These are phyloP conservation scores for Posidonia oceanica DNA, from an alignment of 116 monocot genomes.

Conservation along the genomic window DNA sequence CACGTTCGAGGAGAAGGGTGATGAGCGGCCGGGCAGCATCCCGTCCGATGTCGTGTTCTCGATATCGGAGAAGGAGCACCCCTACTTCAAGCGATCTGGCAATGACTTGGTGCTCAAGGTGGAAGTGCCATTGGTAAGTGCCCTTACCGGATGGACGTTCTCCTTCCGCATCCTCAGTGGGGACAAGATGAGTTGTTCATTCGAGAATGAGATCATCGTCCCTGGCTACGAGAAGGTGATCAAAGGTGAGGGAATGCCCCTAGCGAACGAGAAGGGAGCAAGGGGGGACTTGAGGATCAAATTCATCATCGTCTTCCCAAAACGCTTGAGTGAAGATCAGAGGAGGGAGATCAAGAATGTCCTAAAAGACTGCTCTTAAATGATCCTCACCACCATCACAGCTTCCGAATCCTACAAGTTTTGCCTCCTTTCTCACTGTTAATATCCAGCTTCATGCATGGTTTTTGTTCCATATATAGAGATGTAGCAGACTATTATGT, in stretches of 20 bases:
- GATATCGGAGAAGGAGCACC: slow-evolving; percentile 74
- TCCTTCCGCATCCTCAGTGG: slow-evolving; percentile 54
- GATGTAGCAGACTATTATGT: not conserved
- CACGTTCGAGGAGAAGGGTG: slow-evolving; percentile 69
- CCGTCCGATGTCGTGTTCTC: slow-evolving; percentile 54
- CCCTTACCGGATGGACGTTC: slow-evolving; percentile 73
- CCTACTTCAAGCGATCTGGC: slow-evolving; percentile 51
- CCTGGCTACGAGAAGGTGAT: slow-evolving; percentile 84
- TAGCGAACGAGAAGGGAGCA: slow-evolving; percentile 33
- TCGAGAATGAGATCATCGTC: slow-evolving; percentile 60
- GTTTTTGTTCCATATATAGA: too few relatives aligned
- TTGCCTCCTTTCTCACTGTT: slow-evolving; percentile 1
- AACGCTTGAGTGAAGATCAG: slow-evolving; percentile 39
- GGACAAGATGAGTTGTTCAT: slow-evolving; percentile 50
- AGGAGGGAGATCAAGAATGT: slow-evolving; percentile 22
- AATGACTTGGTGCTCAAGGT: slow-evolving; percentile 71
- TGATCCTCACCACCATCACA: not conserved
- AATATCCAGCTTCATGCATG: not conserved
- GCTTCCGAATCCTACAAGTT: not conserved
- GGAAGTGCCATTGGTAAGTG: slow-evolving; percentile 64
- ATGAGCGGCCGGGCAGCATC: slow-evolving; percentile 69
- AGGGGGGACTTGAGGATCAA: slow-evolving; percentile 72
- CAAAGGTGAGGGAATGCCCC: slow-evolving; percentile 75
- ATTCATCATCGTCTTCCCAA: slow-evolving; percentile 61
- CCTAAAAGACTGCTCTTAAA: slow-evolving; percentile 18